Base-by-base conservation (phyloP, 2,329 filamentous ascomycete species). In the Diaporthe australafricana region DNA sequence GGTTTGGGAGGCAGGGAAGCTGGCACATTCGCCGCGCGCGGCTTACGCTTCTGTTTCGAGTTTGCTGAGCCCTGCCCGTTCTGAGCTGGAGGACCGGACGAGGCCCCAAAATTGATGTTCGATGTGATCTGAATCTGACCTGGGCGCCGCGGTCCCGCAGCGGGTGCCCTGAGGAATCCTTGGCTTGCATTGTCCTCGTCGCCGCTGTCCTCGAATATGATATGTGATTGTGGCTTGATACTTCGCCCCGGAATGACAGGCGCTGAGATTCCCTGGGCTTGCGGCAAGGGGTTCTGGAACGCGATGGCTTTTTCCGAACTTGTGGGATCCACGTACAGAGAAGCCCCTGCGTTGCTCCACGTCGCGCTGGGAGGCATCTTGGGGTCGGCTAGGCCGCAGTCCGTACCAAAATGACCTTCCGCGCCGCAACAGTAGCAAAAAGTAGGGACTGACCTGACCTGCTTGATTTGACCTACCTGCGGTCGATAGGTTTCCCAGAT, bases 401-500 rank as follows among this genome's bases (percentile, higher is more conserved):
- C 89, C 16, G 85, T 83, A 1, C 88, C 87, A 77, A 86, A 91
- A 78, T 92, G 90, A 8, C 84, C 84, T 35, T 81, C 77, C 17
- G 78, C 79, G 32, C 89, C 90, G 76, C 90, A 92, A 45, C 78
- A 79, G 71, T 89, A 89, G 79, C 90, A 92, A 68, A 84, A 87
- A 0, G 84, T 80, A 0, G 84, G 83, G 25, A 92, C 83, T 38
- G 80, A 78, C 62, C 80, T 81, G 48, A 91, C 88, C 72, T 84
- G 89, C 71, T 82, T 83, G 62, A 85, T 80, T 17, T 80, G 79
- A 20, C 80, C 77, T 12, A 80, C 76, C 17, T 81, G 79, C 2
- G 83, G 84, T 16, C 81, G 79, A 77, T 87, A 91, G 22, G 85
- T 89, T 71, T 87, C 84, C 90, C 90, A 94, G 30, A 91, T 81